phyloP scores from a whole-genome alignment of 805 yeast species.

The Pichia insulana region DNA sequence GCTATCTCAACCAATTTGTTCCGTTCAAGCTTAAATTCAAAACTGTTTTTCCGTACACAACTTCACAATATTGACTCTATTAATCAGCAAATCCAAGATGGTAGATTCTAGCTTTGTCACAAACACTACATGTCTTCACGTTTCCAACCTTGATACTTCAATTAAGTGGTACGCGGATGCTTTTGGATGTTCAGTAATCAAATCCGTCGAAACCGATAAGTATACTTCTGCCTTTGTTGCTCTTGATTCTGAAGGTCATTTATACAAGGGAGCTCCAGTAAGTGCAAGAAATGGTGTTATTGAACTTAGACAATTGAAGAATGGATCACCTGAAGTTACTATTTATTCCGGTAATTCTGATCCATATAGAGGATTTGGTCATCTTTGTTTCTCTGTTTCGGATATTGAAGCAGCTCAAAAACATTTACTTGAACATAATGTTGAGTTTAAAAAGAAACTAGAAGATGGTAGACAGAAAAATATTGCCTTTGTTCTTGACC shows the following conservation, averaged over 20 bases:
- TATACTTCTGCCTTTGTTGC: constrained; percentile 67
- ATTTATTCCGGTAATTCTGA: constrained; percentile 77
- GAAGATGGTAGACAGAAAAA: constrained; percentile 86
- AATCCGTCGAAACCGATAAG: constrained; percentile 43
- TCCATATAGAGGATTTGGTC: constrained; percentile 89
- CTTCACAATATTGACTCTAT: too few species aligned
- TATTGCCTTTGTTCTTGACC: constrained; percentile 92
- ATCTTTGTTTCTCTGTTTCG: constrained; percentile 80
- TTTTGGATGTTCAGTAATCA: constrained; percentile 64
- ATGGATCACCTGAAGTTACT: constrained; percentile 37
- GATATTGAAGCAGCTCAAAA: constrained; percentile 59
- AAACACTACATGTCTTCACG: constrained; percentile 72
- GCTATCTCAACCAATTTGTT: too few species aligned
- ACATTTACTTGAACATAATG: constrained; percentile 51
- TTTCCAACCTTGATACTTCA: constrained; percentile 71
- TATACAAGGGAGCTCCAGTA: constrained; percentile 31
- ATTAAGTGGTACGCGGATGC: constrained; percentile 63
- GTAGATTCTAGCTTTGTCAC: constrained; percentile 34
- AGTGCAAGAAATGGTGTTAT: constrained; percentile 54
- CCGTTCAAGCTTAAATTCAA: too few species aligned
- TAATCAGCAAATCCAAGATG: too few species aligned
- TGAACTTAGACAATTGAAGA: constrained; percentile 74
- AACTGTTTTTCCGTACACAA: too few species aligned
- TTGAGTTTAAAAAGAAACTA: constrained; percentile 71
- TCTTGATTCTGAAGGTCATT: constrained; percentile 36